phyloP scores from a whole-genome alignment of 179 eudicot genomes.

The Actinidia chinensis region DNA sequence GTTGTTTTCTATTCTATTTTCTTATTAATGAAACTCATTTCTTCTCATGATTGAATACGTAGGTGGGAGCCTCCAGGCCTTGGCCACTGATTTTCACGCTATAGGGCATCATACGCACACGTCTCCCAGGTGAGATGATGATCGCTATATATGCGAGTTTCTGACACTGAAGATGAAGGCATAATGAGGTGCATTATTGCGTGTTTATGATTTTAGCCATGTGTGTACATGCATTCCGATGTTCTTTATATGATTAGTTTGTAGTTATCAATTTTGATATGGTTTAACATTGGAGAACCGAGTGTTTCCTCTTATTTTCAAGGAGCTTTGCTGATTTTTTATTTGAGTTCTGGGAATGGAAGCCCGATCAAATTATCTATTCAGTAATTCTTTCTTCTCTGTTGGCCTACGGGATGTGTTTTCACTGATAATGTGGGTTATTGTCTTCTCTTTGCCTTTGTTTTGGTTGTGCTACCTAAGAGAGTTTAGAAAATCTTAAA shows the following conservation, averaged over 20 bases:
- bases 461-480: neutral
- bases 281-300: neutral
- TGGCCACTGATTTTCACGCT: slow-evolving; percentile 75
- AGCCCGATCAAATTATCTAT: slow-evolving; percentile 79
- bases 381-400: slow-evolving; percentile 34
- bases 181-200: slow-evolving; percentile 53
- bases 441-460: neutral
- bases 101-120: slow-evolving; percentile 80
- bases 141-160: slow-evolving; percentile 57
- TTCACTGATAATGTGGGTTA: neutral
- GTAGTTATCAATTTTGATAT: neutral
- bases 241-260: neutral
- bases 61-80: slow-evolving; percentile 82
- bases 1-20: neutral
- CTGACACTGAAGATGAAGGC: slow-evolving; percentile 72
- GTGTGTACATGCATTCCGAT: neutral
- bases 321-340: slow-evolving; percentile 74
- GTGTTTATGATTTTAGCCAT: neutral
- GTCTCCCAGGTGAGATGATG: slow-evolving; percentile 86
- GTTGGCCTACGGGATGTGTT: neutral
- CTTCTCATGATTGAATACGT: neutral
- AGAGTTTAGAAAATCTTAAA: neutral
- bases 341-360: slow-evolving; percentile 64
- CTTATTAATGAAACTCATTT: neutral
- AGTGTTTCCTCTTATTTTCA: slow-evolving; percentile 24